Evolutionary conservation across 2,329 filamentous ascomycete species (phyloP).

Genomic region (Phyllosticta capitalensis): DNA sequence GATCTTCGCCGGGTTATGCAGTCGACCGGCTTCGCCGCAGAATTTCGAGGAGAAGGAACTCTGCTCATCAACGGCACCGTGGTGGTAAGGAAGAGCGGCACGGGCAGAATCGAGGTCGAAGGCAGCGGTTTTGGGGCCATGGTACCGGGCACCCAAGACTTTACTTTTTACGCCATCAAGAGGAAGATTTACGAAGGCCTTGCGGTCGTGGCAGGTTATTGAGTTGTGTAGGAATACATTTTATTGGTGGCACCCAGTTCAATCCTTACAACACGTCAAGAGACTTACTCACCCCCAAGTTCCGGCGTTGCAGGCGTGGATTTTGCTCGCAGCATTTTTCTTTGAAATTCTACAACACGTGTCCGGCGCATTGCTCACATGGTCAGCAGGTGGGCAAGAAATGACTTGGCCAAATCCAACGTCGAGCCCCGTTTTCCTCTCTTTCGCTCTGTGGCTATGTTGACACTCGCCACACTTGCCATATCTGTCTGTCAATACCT

Average conservation of each 20-base stretch:
- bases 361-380: not conserved
- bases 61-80: slow-evolving; percentile 82
- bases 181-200: slow-evolving; percentile 87
- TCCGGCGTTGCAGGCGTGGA: not conserved
- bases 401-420: not conserved
- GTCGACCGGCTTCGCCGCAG: slow-evolving; percentile 70
- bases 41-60: slow-evolving; percentile 88
- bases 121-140: slow-evolving; percentile 42
- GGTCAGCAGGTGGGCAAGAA: not conserved
- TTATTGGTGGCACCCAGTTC: not conserved
- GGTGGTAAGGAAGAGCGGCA: slow-evolving; percentile 76
- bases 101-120: slow-evolving; percentile 83
- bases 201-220: slow-evolving; percentile 71
- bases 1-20: slow-evolving; percentile 82
- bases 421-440: not conserved
- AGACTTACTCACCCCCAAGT: not conserved
- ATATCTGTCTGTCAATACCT: not conserved
- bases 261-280: not conserved
- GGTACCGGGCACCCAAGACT: slow-evolving; percentile 40
- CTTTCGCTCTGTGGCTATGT: not conserved
- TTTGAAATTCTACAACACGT: not conserved
- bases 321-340: not conserved
- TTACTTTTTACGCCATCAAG: slow-evolving; percentile 78
- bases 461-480: not conserved
- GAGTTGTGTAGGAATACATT: not conserved